Conservation (phyloP, 2,329 filamentous ascomycete species). For the Exophiala phaeomuriformis region DNA sequence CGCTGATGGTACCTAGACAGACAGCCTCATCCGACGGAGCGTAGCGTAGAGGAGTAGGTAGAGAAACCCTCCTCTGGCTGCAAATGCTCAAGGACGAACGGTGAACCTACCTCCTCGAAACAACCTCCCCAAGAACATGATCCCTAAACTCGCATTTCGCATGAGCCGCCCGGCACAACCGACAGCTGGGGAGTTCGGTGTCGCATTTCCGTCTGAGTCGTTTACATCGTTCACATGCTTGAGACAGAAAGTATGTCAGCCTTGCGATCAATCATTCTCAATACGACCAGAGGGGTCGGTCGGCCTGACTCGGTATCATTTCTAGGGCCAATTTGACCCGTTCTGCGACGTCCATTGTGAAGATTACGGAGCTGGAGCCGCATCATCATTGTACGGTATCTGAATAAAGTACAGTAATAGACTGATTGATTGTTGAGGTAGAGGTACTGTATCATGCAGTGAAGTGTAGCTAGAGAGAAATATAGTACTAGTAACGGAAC, state of each 20-base stretch:
- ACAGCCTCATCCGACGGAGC: no score
- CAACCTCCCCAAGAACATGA: neutral
- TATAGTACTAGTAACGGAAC: no score
- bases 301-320: neutral
- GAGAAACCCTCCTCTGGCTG: no score
- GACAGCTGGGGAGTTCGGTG: neutral
- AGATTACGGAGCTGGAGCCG: no score
- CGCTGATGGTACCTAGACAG: no score
- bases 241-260: neutral
- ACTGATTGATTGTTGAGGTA: no score
- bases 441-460: no score
- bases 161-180: neutral
- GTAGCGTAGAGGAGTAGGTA: no score
- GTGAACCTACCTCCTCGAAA: neutral
- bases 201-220: conserved; percentile 1
- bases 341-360: neutral
- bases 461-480: no score
- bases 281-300: neutral
- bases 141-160: neutral
- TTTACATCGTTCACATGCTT: conserved; percentile 1
- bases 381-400: no score
- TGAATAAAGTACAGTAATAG: no score
- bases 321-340: neutral
- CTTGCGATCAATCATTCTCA: neutral
- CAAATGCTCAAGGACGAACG: neutral